Percentiles rank a stretch among this genome's conserved stretches.
These are phyloP conservation scores for Shiraia sp. DNA, from an alignment of 2,329 filamentous ascomycete species.

Conservation along the genomic window DNA sequence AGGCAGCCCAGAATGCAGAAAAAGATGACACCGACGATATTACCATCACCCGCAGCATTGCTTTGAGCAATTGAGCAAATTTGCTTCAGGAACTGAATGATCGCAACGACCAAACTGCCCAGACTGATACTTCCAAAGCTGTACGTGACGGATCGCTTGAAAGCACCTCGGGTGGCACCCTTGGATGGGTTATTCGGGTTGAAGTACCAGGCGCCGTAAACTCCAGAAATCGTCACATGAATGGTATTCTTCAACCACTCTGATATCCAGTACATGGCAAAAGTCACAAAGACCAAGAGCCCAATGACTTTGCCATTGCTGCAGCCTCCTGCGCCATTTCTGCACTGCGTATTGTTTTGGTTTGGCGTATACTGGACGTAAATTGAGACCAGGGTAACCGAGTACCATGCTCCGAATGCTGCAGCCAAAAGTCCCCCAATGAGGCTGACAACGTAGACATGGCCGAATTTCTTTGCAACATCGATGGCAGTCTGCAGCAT, in stretches of 20 bases:
- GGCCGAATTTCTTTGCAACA: conserved; percentile 79
- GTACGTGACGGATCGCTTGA: conserved; percentile 81
- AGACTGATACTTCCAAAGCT: conserved; percentile 90
- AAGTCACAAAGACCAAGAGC: conserved; percentile 82
- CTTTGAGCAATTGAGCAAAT: conserved; percentile 77
- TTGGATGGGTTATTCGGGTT: conserved; percentile 69
- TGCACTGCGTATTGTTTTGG: conserved; percentile 59
- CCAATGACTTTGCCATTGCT: conserved; percentile 79
- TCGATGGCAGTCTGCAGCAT: conserved; percentile 89
- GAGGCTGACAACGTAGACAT: conserved; percentile 85
- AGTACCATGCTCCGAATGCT: conserved; percentile 82
- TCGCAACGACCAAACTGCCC: conserved; percentile 81
- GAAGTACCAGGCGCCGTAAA: conserved; percentile 96
- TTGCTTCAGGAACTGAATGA: conserved; percentile 84
- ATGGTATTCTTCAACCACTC: conserved; percentile 95
- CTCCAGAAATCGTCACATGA: conserved; percentile 82
- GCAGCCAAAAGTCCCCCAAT: conserved; percentile 77
- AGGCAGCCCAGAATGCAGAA: conserved; percentile 80
- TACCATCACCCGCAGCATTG: conserved; percentile 66
- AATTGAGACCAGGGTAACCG: conserved; percentile 81
- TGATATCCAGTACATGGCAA: conserved; percentile 91
- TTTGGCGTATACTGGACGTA: conserved; percentile 82
- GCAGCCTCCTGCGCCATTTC: conserved; percentile 63
- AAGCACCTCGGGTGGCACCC: conserved; percentile 79
- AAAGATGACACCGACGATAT: conserved; percentile 66